phyloP scores from a whole-genome alignment of 345 rosid genomes.

The Sisymbrium irio region DNA sequence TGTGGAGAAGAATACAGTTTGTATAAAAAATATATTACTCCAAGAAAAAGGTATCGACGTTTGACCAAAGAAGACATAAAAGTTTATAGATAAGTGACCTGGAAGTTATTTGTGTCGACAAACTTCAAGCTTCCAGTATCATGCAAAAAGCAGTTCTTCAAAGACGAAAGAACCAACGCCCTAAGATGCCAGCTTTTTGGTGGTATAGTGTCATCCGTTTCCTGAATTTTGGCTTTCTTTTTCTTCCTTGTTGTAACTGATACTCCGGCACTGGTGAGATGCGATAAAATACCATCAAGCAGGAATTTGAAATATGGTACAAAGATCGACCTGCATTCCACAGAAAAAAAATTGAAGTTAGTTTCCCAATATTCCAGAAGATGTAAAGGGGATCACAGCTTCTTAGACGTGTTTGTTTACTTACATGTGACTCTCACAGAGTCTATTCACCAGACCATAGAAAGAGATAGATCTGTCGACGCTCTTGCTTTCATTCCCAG shows the following conservation, averaged over 20 bases:
- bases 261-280: conserved; percentile 51
- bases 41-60: not conserved
- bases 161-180: conserved; percentile 66
- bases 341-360: conserved; percentile 10
- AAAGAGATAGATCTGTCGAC: conserved; percentile 71
- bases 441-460: conserved; percentile 69
- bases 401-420: conserved; percentile 10
- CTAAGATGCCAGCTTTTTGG: conserved; percentile 78
- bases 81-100: conserved; percentile 42
- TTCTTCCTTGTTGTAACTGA: conserved; percentile 55
- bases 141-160: conserved; percentile 76
- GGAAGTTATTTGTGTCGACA: conserved; percentile 78
- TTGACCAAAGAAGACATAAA: not conserved
- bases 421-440: conserved; percentile 85
- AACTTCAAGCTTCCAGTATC: conserved; percentile 76
- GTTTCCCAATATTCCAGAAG: not conserved
- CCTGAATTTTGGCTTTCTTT: conserved; percentile 73
- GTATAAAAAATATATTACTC: not conserved
- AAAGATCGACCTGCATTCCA: conserved; percentile 70
- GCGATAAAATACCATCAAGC: conserved; percentile 58
- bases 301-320: conserved; percentile 87
- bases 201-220: conserved; percentile 34
- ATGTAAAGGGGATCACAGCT: not conserved
- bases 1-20: conserved; percentile 25
- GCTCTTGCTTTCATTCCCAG: conserved; percentile 38